Evolutionary conservation across 2,329 filamentous ascomycete species (phyloP), one percentile per base, ranked within the genome.

Genomic region (Dothiorella sarmentorum): DNA sequence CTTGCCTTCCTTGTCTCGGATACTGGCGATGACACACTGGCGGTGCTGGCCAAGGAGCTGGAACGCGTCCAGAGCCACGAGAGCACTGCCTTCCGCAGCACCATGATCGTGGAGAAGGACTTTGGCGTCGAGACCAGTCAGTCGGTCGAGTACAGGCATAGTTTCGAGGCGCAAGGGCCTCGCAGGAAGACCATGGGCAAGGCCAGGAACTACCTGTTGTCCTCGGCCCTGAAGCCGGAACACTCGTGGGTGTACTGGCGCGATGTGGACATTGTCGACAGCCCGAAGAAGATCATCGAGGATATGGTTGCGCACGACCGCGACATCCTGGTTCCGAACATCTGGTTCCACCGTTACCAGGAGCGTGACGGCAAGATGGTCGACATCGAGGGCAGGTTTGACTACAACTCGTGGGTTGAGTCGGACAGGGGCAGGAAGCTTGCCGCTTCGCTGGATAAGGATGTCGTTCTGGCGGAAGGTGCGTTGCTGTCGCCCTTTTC

Each of bases 171-270:
- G 2, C 94, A 99, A 71, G 94, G 87, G 1, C 92, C 93, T 5
- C 85, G 94, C 63, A 86, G 94, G 64, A 97, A 93, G 77, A 85
- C 88, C 33, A 92, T 99, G 84, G 94, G 89, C 44, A 86, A 83
- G 65, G 94, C 94, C 26, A 85, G 94, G 66, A 99, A 99, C 73
- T 99, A 96, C 73, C 81, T 99, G 18, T 83, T 99, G 2, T 84
- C 86, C 29, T 81, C 90, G 0, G 88, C 94, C 3, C 72, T 99
- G 67, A 96, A 95, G 78, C 86, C 91, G 0, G 91, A 97, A 62
- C 94, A 99, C 72, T 93, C 91, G 7, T 99, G 94, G 94, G 92
- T 97, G 7, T 97, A 97, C 74, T 99, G 94, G 94, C 85, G 94
- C 61, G 94, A 99, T 72, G 92, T 96, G 51, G 94, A 99, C 73